phyloP scores from a whole-genome alignment of 2,329 filamentous ascomycete species.

The Drechslera avenae region DNA sequence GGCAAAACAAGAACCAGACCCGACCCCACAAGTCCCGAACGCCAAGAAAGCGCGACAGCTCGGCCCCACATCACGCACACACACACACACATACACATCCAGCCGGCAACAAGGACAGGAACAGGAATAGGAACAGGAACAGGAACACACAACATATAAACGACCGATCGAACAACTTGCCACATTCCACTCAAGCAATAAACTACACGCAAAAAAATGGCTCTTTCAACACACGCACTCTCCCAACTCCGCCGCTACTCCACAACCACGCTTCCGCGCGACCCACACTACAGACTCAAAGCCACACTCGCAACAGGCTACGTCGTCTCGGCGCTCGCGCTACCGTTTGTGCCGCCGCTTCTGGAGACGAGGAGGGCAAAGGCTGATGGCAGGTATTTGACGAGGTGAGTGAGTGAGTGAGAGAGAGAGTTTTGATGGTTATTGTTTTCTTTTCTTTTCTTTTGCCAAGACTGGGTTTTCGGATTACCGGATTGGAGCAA shows the following conservation, averaged over 20 bases:
- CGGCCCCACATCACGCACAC: too few species aligned
- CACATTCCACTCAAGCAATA: too few species aligned
- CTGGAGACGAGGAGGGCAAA: conserved; percentile 45
- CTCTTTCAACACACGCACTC: conserved; percentile 38
- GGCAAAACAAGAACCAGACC: too few species aligned
- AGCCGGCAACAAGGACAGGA: too few species aligned
- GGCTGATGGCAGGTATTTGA: conserved; percentile 46
- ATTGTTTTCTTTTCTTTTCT: not conserved
- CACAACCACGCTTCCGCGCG: conserved; percentile 37
- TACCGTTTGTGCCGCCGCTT: conserved; percentile 49
- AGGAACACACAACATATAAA: too few species aligned
- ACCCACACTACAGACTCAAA: conserved; percentile 45
- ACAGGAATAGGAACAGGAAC: too few species aligned
- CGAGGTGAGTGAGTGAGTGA: conserved; percentile 48
- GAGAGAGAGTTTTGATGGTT: too few species aligned
- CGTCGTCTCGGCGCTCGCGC: conserved; percentile 45
- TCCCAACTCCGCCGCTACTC: conserved; percentile 46
- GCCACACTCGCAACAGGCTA: conserved; percentile 46
- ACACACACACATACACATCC: too few species aligned
- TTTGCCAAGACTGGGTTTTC: not conserved
- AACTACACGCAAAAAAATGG: conserved; percentile 30
- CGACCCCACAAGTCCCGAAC: conserved; percentile 8
- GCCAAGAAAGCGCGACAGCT: too few species aligned
- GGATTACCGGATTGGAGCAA: not conserved
- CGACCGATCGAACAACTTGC: too few species aligned